Evolutionary conservation across 169 alveolate genomes (phyloP).

Genomic region (Perkinsus marinus): DNA sequence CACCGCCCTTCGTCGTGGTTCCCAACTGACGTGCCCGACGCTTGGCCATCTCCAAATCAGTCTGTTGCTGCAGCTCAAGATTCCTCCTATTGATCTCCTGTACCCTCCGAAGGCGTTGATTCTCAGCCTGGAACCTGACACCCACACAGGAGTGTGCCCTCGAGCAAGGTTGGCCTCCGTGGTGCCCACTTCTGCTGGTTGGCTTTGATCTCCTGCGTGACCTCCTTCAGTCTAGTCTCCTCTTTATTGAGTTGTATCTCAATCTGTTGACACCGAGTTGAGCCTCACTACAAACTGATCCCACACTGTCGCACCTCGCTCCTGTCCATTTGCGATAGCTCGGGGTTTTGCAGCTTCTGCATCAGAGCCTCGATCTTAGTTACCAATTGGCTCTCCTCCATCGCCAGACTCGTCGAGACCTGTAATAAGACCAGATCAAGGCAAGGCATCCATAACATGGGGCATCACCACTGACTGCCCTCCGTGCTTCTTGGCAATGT

Average conservation of each 20-base stretch:
- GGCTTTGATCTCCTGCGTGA: background rate
- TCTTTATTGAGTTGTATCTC: background rate
- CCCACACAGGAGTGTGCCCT: background rate
- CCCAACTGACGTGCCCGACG: background rate
- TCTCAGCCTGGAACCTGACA: background rate
- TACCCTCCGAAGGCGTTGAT: background rate
- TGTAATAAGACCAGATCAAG: background rate
- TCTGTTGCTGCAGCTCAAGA: background rate
- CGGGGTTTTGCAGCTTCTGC: background rate
- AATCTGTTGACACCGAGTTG: background rate
- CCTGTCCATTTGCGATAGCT: background rate
- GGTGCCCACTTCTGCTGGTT: background rate
- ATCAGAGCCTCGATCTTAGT: background rate
- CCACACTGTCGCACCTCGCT: background rate
- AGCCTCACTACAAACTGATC: background rate
- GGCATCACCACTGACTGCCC: background rate
- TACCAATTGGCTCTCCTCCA: background rate
- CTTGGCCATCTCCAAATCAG: background rate
- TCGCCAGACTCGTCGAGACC: background rate
- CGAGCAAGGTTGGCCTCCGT: background rate
- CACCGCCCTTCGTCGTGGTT: background rate
- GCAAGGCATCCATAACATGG: background rate
- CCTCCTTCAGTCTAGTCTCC: background rate
- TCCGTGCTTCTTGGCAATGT: background rate
- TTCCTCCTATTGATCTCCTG: background rate